These are phyloP conservation scores for Lepiota brunneoincarnata DNA, from an alignment of 768 basidiomycete genomes.

Conservation along the genomic window DNA sequence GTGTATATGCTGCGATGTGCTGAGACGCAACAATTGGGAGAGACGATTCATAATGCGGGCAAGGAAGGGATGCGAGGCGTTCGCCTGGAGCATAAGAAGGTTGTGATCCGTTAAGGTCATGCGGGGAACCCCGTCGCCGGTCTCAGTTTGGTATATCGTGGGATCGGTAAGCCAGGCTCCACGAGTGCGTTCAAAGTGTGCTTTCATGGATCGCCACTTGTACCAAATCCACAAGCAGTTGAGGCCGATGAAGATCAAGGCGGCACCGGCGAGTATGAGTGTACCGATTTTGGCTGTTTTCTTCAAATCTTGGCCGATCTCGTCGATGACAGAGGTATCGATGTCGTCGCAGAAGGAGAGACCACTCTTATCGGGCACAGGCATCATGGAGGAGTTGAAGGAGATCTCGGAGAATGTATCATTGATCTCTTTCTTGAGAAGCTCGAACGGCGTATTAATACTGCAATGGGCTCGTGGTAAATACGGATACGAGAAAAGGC, in stretches of 20 bases:
- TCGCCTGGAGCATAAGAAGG: slow-evolving; percentile 69
- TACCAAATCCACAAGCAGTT: slow-evolving; percentile 85
- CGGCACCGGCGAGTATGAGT: slow-evolving; percentile 66
- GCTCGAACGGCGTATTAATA: slow-evolving; percentile 84
- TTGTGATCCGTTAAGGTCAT: slow-evolving; percentile 73
- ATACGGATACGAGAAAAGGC: slow-evolving; percentile 3
- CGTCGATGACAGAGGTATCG: slow-evolving; percentile 84
- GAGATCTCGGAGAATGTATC: slow-evolving; percentile 72
- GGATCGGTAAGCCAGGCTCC: slow-evolving; percentile 79
- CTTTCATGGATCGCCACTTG: slow-evolving; percentile 74
- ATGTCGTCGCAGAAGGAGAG: slow-evolving; percentile 76
- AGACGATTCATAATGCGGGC: slow-evolving; percentile 60
- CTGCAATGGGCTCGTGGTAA: slow-evolving; percentile 30
- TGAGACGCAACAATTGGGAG: slow-evolving; percentile 48
- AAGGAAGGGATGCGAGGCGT: slow-evolving; percentile 70
- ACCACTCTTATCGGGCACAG: slow-evolving; percentile 68
- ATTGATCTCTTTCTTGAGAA: slow-evolving; percentile 86
- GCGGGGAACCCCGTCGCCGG: slow-evolving; percentile 38
- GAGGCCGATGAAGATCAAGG: slow-evolving; percentile 70
- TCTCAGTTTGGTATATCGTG: slow-evolving; percentile 43
- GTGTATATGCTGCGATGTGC: slow-evolving; percentile 61
- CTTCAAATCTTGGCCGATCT: slow-evolving; percentile 77
- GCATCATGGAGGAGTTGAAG: slow-evolving; percentile 71
- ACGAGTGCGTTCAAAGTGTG: slow-evolving; percentile 66
- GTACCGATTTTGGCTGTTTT: slow-evolving; percentile 78